Conservation (phyloP, 441 rosid species). For the Capsella rubella region DNA sequence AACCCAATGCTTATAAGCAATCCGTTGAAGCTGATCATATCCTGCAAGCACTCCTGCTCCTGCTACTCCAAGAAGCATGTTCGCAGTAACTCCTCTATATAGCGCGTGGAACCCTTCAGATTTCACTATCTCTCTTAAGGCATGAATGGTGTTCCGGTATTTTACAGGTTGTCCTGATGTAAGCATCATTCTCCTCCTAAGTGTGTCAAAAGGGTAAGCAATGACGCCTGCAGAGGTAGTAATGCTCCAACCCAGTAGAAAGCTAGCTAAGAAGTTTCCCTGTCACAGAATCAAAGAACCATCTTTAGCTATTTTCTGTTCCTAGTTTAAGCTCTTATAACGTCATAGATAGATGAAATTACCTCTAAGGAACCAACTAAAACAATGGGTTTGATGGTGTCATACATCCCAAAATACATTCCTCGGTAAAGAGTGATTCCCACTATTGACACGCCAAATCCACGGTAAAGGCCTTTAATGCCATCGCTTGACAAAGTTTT, state of each 20-base stretch:
- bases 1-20: slow-evolving; percentile 57
- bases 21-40: slow-evolving; percentile 81
- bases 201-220: slow-evolving; percentile 91
- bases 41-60: slow-evolving; percentile 98
- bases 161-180: slow-evolving; percentile 83
- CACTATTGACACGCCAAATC: slow-evolving; percentile 86
- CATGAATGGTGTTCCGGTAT: slow-evolving; percentile 67
- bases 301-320: not conserved
- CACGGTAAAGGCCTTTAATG: slow-evolving; percentile 75
- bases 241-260: slow-evolving; percentile 91
- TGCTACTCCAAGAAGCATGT: slow-evolving; percentile 93
- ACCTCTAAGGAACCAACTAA: slow-evolving; percentile 92
- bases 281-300: slow-evolving; percentile 43
- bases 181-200: slow-evolving; percentile 95
- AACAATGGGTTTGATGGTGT: slow-evolving; percentile 82
- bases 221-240: slow-evolving; percentile 84
- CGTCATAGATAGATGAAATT: not conserved
- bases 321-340: not conserved
- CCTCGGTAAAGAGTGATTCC: slow-evolving; percentile 93
- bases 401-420: slow-evolving; percentile 94
- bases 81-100: slow-evolving; percentile 87
- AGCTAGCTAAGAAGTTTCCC: slow-evolving; percentile 92
- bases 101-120: slow-evolving; percentile 75
- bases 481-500: slow-evolving; percentile 81
- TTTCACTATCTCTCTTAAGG: slow-evolving; percentile 64